phyloP scores from a whole-genome alignment of 495 filamentous ascomycete species.

The Hyaloscypha variabilis region DNA sequence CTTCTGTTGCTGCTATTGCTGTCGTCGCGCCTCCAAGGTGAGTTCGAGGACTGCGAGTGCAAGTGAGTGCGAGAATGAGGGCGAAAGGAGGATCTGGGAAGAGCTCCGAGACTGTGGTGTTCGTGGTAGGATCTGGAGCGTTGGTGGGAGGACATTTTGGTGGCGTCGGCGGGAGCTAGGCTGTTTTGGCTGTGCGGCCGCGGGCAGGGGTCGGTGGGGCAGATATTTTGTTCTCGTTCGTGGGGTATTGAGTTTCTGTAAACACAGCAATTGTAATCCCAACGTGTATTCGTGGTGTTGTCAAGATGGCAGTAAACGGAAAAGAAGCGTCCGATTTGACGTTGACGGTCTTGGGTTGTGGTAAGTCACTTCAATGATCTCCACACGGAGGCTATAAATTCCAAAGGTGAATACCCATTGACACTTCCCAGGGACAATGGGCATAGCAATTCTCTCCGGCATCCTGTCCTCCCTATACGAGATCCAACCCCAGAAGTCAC shows the following conservation, averaged over 20 bases:
- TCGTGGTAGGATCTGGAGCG: no score
- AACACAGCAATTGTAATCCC: not conserved
- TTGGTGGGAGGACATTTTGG: slow-evolving; percentile 1
- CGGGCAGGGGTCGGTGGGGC: not conserved
- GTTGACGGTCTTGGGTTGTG: slow-evolving; percentile 73
- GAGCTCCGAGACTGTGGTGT: no score
- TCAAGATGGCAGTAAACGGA: slow-evolving; percentile 25
- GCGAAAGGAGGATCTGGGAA: no score
- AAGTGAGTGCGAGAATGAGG: not conserved
- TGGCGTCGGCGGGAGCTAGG: not conserved
- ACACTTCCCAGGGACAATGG: slow-evolving; percentile 68
- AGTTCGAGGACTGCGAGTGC: no score
- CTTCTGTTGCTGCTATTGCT: not conserved
- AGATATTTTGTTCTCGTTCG: slow-evolving; percentile 1
- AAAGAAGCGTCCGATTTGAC: slow-evolving; percentile 52
- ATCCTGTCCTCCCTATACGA: slow-evolving; percentile 68
- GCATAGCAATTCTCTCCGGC: slow-evolving; percentile 80
- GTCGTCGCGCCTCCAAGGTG: not conserved
- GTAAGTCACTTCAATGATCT: slow-evolving; percentile 42
- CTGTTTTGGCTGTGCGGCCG: not conserved
- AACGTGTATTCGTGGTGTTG: not conserved
- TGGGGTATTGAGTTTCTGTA: not conserved
- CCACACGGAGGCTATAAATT: not conserved
- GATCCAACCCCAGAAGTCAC: slow-evolving; percentile 37
- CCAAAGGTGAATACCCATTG: not conserved